phyloP scores from a whole-genome alignment of 306 rosid species.

The Casuarina glauca region DNA sequence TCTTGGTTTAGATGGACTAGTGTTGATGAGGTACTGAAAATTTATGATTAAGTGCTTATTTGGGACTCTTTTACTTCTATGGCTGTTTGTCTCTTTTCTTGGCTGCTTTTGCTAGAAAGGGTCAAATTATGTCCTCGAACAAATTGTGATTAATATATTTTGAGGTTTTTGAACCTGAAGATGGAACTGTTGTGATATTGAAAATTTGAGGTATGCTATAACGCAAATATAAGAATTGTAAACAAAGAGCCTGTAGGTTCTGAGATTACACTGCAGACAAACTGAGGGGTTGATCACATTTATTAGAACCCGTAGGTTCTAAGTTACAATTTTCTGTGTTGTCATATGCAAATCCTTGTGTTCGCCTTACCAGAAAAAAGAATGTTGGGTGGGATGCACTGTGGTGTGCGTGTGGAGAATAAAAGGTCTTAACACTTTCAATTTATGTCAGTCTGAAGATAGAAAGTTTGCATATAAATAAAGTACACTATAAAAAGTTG shows the following conservation, averaged over 20 bases:
- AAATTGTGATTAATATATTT: not conserved
- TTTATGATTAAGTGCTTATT: not conserved
- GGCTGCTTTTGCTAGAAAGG: not conserved
- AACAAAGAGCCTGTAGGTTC: not conserved
- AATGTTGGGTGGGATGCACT: not conserved
- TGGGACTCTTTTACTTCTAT: not conserved
- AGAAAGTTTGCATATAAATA: not conserved
- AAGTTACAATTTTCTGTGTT: not conserved
- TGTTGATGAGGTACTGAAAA: not conserved
- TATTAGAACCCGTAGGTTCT: not conserved
- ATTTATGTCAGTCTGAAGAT: not conserved
- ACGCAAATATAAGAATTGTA: not conserved
- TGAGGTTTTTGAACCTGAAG: not conserved
- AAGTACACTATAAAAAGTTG: not conserved
- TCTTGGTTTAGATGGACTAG: not conserved
- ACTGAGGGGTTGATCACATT: constrained; percentile 1
- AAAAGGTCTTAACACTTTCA: not conserved
- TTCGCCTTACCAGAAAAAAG: not conserved
- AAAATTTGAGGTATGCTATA: not conserved
- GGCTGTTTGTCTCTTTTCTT: not conserved
- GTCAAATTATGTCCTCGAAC: not conserved
- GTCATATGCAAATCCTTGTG: not conserved
- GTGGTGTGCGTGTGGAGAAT: too few relatives aligned
- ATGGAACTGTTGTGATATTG: not conserved
- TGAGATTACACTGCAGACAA: not conserved